Evolutionary conservation across 306 rosid species (phyloP).

Genomic region (Senna tora): DNA sequence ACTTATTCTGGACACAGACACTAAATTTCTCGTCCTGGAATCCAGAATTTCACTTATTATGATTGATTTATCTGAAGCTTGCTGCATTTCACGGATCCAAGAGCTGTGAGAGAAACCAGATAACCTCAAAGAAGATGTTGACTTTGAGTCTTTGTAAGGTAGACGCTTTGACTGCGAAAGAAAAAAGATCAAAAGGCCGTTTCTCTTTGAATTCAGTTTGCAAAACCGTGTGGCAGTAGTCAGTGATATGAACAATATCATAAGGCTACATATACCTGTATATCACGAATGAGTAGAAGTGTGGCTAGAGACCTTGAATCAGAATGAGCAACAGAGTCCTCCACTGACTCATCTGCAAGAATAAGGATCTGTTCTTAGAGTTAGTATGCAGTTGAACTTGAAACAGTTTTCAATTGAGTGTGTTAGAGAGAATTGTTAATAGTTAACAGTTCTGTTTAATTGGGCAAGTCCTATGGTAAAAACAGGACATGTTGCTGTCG

Average conservation of each 20-base stretch:
- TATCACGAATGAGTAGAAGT: conserved; percentile 96
- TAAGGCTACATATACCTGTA: conserved; percentile 63
- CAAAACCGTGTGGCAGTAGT: conserved; percentile 26
- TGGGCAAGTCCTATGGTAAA: no score
- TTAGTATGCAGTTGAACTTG: conserved; percentile 57
- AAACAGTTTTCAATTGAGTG: conserved; percentile 15
- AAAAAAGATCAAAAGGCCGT: conserved; percentile 7
- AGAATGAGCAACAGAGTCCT: conserved; percentile 95
- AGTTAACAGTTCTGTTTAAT: neutral
- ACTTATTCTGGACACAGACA: conserved; percentile 96
- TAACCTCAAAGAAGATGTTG: conserved; percentile 57
- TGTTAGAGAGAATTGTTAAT: neutral
- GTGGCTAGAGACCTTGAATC: conserved; percentile 97
- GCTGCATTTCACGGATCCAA: conserved; percentile 97
- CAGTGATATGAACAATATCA: conserved; percentile 22
- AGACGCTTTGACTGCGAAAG: conserved; percentile 82
- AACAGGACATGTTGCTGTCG: no score
- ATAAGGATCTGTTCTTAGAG: conserved; percentile 87
- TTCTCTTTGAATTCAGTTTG: conserved; percentile 27
- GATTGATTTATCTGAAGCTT: conserved; percentile 91
- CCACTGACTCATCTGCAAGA: conserved; percentile 97
- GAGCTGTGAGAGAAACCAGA: conserved; percentile 93
- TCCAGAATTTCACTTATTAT: conserved; percentile 96
- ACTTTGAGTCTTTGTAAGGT: conserved; percentile 72
- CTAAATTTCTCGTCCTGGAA: conserved; percentile 97